Evolutionary conservation across 2,329 filamentous ascomycete species (phyloP), one percentile per base, ranked within the genome.

Genomic region (Monilinia vaccinii-corymbosi): DNA sequence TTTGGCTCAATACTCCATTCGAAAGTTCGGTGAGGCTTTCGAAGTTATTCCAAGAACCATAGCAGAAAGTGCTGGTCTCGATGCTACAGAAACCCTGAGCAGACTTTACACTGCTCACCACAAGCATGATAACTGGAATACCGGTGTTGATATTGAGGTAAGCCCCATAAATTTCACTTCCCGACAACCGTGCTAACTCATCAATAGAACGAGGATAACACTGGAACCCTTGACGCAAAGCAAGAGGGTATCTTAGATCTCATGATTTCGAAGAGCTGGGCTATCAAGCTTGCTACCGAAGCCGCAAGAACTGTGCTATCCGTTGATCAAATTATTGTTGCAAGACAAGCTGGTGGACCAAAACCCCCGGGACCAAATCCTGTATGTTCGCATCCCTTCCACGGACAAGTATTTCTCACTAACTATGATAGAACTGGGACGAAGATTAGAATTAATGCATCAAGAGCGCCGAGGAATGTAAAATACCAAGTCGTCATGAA

Each of bases 321-420:
- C 51, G 94, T 99, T 44, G 94, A 99, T 76, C 95, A 99, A 78
- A 99, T 99, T 72, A 99, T 99, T 73, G 94, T 99, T 61, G 92
- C 95, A 64, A 86, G 93, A 77, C 94, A 97, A 78, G 94, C 95
- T 51, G 94, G 94, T 72, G 94, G 94, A 42, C 94, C 95, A 25
- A 99, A 99, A 82, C 93, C 93, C 60, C 94, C 94, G 34, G 92
- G 89, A 50, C 94, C 91, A 67, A 97, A 97, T 77, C 88, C 92
- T 66, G 71, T 72, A 67, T 69, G 70, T 71, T 44, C 36, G 28
- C 34, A 28, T 52, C 46, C 38, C n/a, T 61, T 36, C 5, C 57
- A 53, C 46, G 31, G 14, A 46, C 21, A 10, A 40, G 9, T 34
- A 16, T 34, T 4, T 18, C 36, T 49, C 31, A 53, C 65, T 69